These are phyloP conservation scores for Mycena rosella DNA, from an alignment of 768 basidiomycete species.

Conservation along the genomic window DNA sequence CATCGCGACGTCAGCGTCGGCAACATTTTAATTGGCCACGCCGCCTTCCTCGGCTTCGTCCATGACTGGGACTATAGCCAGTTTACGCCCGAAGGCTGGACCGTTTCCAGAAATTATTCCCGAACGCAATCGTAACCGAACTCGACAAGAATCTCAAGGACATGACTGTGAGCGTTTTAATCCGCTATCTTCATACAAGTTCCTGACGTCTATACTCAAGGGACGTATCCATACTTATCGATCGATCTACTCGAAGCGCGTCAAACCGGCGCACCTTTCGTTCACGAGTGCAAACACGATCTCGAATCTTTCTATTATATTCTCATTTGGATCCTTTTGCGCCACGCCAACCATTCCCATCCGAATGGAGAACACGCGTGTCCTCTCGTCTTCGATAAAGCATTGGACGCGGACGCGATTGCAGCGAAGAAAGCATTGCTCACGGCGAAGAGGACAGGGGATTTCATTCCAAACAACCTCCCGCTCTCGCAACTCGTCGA, in stretches of 20 bases:
- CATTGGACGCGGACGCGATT: too few species aligned
- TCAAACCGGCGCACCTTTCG: background rate
- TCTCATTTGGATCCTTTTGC: constrained; percentile 24
- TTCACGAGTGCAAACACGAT: constrained; percentile 15
- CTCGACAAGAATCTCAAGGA: too few species aligned
- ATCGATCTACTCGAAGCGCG: background rate
- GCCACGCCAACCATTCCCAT: constrained; percentile 11
- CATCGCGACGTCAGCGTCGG: constrained; percentile 31
- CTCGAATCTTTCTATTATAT: constrained; percentile 27
- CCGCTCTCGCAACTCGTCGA: constrained; percentile 9
- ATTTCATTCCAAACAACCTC: background rate
- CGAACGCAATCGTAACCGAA: background rate
- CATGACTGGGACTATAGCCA: constrained; percentile 22
- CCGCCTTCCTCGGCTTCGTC: constrained; percentile 1
- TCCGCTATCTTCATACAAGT: too few species aligned
- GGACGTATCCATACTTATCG: too few species aligned
- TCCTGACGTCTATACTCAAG: too few species aligned
- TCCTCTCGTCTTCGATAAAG: background rate
- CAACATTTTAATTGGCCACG: constrained; percentile 10
- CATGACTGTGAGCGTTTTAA: too few species aligned
- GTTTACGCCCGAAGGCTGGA: constrained; percentile 7
- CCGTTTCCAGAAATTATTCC: background rate
- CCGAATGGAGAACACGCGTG: background rate
- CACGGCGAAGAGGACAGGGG: background rate
- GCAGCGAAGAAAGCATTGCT: too few species aligned